phyloP scores from a whole-genome alignment of 2,329 filamentous ascomycete species.

The Arthrocladium fulminans region DNA sequence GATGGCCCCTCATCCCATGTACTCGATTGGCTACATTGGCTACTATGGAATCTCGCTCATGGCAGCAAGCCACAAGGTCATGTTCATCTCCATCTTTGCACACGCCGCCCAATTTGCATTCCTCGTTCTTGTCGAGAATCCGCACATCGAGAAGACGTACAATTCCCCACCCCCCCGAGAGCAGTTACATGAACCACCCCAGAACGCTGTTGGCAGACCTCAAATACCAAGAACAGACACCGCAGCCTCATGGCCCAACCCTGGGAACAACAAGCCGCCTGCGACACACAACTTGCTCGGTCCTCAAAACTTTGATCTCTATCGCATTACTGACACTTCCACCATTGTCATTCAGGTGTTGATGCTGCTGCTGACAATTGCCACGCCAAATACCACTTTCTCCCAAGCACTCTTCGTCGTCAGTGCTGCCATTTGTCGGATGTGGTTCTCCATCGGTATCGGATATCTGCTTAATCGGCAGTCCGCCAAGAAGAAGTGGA shows the following conservation, averaged over 20 bases:
- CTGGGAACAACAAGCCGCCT: conserved; percentile 43
- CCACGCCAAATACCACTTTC: conserved; percentile 66
- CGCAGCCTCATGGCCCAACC: conserved; percentile 1
- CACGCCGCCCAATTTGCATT: conserved; percentile 93
- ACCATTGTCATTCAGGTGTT: conserved; percentile 69
- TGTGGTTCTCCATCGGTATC: conserved; percentile 87
- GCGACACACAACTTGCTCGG: conserved; percentile 79
- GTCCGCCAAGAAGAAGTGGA: conserved; percentile 88
- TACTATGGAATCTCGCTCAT: conserved; percentile 98
- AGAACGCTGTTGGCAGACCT: conserved; percentile 24
- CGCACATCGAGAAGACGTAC: conserved; percentile 96
- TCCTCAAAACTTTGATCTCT: conserved; percentile 73
- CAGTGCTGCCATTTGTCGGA: conserved; percentile 72
- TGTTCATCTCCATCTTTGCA: conserved; percentile 92
- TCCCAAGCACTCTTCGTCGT: conserved; percentile 72
- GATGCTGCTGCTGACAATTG: conserved; percentile 60
- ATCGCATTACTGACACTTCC: conserved; percentile 75
- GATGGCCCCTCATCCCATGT: conserved; percentile 98
- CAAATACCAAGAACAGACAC: neutral
- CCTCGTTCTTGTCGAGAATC: conserved; percentile 83
- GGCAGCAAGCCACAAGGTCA: conserved; percentile 93
- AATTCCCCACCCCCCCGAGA: conserved; percentile 66
- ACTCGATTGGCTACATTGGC: conserved; percentile 93
- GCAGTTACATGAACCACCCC: conserved; percentile 28
- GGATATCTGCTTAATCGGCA: conserved; percentile 77